These are phyloP conservation scores for Dictyostelium firmibasis DNA, from an alignment of 78 protist genomes.

Conservation along the genomic window DNA sequence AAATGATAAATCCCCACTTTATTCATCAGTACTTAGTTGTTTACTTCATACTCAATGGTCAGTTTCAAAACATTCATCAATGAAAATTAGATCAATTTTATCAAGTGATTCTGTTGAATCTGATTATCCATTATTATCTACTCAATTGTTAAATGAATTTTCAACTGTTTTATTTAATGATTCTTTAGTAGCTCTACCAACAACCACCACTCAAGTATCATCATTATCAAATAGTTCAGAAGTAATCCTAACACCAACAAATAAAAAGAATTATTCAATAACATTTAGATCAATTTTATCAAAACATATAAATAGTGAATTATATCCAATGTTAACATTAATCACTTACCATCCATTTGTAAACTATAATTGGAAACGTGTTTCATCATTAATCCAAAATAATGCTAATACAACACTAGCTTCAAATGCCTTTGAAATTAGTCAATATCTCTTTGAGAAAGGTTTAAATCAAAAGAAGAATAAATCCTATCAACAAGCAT, in stretches of 20 bases:
- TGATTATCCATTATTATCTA: not conserved
- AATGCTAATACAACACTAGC: not conserved
- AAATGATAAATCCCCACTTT: constrained; percentile 12
- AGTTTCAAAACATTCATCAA: not conserved
- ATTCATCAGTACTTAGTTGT: not conserved
- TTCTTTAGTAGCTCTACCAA: not conserved
- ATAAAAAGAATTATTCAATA: not conserved
- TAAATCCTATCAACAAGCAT: constrained; percentile 23
- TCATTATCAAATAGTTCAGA: not conserved
- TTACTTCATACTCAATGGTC: constrained; percentile 17
- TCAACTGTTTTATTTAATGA: not conserved
- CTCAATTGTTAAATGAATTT: constrained; percentile 29
- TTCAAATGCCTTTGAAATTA: not conserved
- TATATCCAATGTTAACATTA: constrained; percentile 25
- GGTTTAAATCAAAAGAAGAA: constrained; percentile 18
- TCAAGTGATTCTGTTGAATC: not conserved
- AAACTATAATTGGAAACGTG: constrained; percentile 3
- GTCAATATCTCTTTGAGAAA: not conserved
- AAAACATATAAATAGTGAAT: not conserved
- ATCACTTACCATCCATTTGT: constrained; percentile 12
- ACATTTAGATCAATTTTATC: constrained; percentile 44
- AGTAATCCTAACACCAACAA: not conserved
- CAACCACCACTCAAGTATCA: not conserved
- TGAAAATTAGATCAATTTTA: not conserved
- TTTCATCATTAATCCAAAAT: not conserved